These are phyloP conservation scores for Ceratocystis variospora DNA, from an alignment of 2,329 filamentous ascomycete genomes.

Conservation along the genomic window DNA sequence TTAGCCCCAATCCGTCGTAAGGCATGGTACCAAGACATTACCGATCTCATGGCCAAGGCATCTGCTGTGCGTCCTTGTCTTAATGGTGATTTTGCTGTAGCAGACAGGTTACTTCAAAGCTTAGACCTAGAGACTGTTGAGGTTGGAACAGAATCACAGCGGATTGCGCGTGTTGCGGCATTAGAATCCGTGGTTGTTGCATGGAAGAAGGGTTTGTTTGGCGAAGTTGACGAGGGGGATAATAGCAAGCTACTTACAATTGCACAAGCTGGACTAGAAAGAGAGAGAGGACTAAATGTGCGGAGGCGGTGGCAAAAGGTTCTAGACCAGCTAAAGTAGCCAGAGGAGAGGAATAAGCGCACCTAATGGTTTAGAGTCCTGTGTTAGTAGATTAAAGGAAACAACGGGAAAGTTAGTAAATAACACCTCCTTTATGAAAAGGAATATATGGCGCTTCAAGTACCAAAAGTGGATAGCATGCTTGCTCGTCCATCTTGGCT, in stretches of 20 bases:
- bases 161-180: slow-evolving; percentile 34
- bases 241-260: slow-evolving; percentile 25
- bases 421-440: too few relatives aligned
- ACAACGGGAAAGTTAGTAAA: too few relatives aligned
- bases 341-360: too few relatives aligned
- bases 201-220: slow-evolving; percentile 33
- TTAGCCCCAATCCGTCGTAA: slow-evolving; percentile 35
- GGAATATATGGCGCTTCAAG: too few relatives aligned
- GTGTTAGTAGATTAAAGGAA: too few relatives aligned
- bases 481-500: too few relatives aligned
- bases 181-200: slow-evolving; percentile 31
- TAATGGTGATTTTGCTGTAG: slow-evolving; percentile 21
- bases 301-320: slow-evolving; percentile 32
- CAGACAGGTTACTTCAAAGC: slow-evolving; percentile 32
- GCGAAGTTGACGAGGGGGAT: slow-evolving; percentile 22
- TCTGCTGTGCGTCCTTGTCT: slow-evolving; percentile 23
- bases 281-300: slow-evolving; percentile 34
- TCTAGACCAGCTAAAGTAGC: slow-evolving; percentile 24
- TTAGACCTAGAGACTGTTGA: slow-evolving; percentile 35
- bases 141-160: slow-evolving; percentile 38
- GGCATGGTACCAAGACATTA: slow-evolving; percentile 39
- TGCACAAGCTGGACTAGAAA: slow-evolving; percentile 27
- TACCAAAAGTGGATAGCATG: too few relatives aligned
- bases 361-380: background rate
- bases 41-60: slow-evolving; percentile 30